A percentile compares a stretch with the other conserved stretches of the same genome.
Evolutionary conservation across 257 asterid genomes (phyloP).

Genomic region (Gynochthodes officinalis): DNA sequence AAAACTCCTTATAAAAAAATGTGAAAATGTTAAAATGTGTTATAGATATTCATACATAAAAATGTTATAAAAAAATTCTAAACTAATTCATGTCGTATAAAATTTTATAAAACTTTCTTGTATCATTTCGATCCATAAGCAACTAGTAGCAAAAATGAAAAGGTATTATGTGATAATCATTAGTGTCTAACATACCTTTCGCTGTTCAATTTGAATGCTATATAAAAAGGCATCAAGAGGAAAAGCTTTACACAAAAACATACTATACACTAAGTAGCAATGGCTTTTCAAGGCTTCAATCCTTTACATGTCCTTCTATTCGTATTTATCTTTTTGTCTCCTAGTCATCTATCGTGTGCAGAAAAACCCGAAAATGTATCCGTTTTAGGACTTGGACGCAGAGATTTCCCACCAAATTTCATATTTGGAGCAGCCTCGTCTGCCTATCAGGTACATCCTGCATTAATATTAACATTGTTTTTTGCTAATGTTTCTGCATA

Average conservation of each 20-base stretch:
- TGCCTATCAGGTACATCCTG: conserved; percentile 17
- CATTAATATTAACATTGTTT: not conserved
- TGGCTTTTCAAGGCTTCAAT: not conserved
- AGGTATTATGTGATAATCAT: too few species aligned
- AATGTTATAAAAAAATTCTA: too few species aligned
- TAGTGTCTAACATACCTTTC: too few species aligned
- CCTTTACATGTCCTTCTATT: not conserved
- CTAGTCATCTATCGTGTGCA: not conserved
- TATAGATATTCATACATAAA: too few species aligned
- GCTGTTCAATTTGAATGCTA: too few species aligned
- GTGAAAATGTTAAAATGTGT: too few species aligned
- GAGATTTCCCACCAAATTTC: conserved; percentile 14
- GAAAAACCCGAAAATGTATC: not conserved
- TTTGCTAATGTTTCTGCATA: not conserved
- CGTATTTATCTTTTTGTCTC: not conserved
- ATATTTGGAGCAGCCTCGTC: conserved; percentile 22
- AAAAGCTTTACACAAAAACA: not conserved
- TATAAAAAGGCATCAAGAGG: not conserved
- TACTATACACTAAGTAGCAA: not conserved
- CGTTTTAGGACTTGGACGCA: not conserved
- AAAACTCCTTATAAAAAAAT: too few species aligned
- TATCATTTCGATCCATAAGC: too few species aligned
- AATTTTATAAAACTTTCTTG: too few species aligned
- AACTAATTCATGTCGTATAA: too few species aligned
- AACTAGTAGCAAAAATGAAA: too few species aligned